Conservation (phyloP, 176 grass and related monocot species). For the Avena sativa region DNA sequence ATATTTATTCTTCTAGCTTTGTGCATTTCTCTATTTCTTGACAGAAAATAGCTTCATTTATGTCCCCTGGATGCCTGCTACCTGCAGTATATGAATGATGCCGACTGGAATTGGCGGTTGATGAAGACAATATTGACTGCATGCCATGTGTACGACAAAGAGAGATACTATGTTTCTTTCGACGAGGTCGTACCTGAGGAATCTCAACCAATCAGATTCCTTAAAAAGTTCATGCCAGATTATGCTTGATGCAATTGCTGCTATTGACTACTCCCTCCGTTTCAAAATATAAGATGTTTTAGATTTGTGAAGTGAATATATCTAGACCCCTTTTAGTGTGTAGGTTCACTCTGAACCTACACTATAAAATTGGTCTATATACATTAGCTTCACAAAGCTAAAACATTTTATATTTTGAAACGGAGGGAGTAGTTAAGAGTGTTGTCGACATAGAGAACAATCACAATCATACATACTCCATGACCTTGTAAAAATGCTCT, state of each 20-base stretch:
- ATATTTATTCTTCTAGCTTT: neutral
- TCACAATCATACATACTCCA: neutral
- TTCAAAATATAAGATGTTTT: no score
- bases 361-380: no score
- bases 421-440: slow-evolving; percentile 6
- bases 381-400: no score
- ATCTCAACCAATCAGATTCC: slow-evolving; percentile 82
- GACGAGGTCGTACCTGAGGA: slow-evolving; percentile 80
- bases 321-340: no score
- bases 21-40: slow-evolving; percentile 29
- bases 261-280: slow-evolving; percentile 9
- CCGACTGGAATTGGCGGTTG: slow-evolving; percentile 94
- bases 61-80: slow-evolving; percentile 29
- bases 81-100: slow-evolving; percentile 88
- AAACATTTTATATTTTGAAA: no score
- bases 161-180: slow-evolving; percentile 87
- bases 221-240: slow-evolving; percentile 87
- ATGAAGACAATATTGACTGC: slow-evolving; percentile 98
- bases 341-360: no score
- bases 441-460: slow-evolving; percentile 26
- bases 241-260: slow-evolving; percentile 57
- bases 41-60: slow-evolving; percentile 39
- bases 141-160: slow-evolving; percentile 92
- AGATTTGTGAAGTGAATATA: no score
- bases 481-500: no score